Evolutionary conservation across 192 early-diverging fungal species (phyloP).

Genomic region (Coemansia sp.): DNA sequence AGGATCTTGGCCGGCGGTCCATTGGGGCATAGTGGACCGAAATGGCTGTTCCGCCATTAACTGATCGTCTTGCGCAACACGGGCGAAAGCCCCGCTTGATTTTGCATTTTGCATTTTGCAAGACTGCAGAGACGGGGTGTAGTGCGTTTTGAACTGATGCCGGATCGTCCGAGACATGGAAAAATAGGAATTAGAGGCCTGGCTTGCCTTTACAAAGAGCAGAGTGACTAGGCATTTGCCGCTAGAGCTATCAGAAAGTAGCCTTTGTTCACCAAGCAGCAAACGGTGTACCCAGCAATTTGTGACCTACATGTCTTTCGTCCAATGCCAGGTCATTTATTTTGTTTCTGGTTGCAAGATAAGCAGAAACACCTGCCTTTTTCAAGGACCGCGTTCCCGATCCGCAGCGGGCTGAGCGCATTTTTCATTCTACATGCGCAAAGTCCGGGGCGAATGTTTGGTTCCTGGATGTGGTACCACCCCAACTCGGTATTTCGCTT

Average conservation of each 20-base stretch:
- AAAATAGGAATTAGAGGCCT: not conserved
- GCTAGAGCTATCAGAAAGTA: no score
- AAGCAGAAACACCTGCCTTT: conserved; percentile 1
- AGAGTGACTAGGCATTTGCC: not conserved
- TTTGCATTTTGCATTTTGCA: not conserved
- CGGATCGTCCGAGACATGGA: not conserved
- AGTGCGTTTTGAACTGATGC: not conserved
- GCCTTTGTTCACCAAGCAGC: no score
- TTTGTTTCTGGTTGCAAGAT: not conserved
- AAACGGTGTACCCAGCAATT: not conserved
- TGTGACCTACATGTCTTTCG: not conserved
- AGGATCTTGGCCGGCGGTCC: conserved; percentile 2
- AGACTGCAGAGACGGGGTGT: not conserved
- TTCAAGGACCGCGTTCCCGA: conserved; percentile 8
- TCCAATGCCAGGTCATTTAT: not conserved
- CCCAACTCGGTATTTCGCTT: not conserved
- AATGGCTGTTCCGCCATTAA: not conserved
- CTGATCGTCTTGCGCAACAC: not conserved
- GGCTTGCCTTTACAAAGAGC: not conserved
- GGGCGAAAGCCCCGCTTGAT: no score
- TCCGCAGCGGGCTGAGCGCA: not conserved
- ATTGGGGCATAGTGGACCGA: not conserved
- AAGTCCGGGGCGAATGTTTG: not conserved
- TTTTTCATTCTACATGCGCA: not conserved
- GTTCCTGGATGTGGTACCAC: conserved; percentile 6